Conservation (phyloP, 2,329 filamentous ascomycete species). For the Madurella fahalii region DNA sequence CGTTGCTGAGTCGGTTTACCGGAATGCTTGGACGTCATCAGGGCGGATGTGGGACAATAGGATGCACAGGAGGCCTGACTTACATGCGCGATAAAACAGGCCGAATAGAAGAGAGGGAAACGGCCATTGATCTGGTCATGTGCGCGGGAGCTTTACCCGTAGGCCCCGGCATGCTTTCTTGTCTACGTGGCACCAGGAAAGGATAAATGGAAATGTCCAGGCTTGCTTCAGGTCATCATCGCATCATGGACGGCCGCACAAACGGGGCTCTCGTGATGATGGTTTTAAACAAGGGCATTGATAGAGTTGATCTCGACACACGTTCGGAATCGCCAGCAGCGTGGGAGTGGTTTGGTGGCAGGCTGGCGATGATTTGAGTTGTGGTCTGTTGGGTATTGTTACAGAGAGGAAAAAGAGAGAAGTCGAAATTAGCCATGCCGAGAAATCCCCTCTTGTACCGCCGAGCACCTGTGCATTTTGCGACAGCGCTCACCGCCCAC, state of each 20-base stretch:
- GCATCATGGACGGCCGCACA: conserved; percentile 60
- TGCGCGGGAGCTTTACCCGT: background rate
- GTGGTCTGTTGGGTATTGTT: conserved; percentile 30
- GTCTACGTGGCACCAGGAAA: conserved; percentile 15
- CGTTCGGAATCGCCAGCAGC: conserved; percentile 49
- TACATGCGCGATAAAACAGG: conserved; percentile 5
- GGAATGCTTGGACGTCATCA: conserved; percentile 27
- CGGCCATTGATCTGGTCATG: background rate
- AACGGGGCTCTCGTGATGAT: conserved; percentile 64
- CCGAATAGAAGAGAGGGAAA: background rate
- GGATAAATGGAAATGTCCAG: conserved; percentile 42
- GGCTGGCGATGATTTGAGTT: conserved; percentile 37
- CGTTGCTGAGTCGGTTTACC: conserved; percentile 31
- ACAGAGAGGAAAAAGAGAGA: conserved; percentile 20
- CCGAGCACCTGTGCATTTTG: conserved; percentile 12
- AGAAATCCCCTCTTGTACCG: conserved; percentile 18
- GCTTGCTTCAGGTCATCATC: conserved; percentile 65
- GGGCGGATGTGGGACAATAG: conserved; percentile 7
- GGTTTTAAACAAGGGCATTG: conserved; percentile 61
- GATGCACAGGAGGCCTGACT: conserved; percentile 8
- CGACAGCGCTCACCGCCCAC: conserved; percentile 23
- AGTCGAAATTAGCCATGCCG: conserved; percentile 5
- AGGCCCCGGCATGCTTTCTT: background rate
- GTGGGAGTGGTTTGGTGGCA: conserved; percentile 31
- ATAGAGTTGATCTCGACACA: conserved; percentile 54